Evolutionary conservation across 2,329 filamentous ascomycete genomes (phyloP).

Genomic region (Akanthomyces dipterigenus): DNA sequence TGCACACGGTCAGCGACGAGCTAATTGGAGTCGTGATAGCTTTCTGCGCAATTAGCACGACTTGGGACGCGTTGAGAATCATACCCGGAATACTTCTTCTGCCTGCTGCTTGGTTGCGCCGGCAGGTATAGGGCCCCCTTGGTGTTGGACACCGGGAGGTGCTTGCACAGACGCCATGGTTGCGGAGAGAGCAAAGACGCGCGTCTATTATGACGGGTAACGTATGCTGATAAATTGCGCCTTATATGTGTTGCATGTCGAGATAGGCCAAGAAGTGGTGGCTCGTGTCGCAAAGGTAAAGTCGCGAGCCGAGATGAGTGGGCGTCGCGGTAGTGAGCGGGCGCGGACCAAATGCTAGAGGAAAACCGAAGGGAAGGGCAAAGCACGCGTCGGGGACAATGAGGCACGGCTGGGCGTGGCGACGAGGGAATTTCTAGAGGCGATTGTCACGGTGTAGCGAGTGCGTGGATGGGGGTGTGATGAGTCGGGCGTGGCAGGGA

Average conservation of each 20-base stretch:
- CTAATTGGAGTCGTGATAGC: neutral
- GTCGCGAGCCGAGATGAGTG: conserved; percentile 5
- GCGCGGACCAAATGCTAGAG: conserved; percentile 2
- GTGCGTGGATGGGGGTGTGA: conserved; percentile 9
- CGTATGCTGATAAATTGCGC: conserved; percentile 17
- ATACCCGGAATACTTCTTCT: conserved; percentile 65
- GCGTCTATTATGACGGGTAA: conserved; percentile 20
- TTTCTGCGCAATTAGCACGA: conserved; percentile 4
- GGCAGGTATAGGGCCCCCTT: conserved; percentile 54
- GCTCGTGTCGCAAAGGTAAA: conserved; percentile 18
- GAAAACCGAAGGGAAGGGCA: conserved; percentile 14
- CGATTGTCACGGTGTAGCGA: conserved; percentile 6
- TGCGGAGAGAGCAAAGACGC: conserved; percentile 23
- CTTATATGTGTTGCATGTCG: conserved; percentile 35
- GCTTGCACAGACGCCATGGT: conserved; percentile 77
- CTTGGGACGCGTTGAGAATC: conserved; percentile 18
- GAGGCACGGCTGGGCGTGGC: conserved; percentile 2
- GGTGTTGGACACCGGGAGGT: conserved; percentile 61
- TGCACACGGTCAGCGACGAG: neutral
- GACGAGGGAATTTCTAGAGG: conserved; percentile 1
- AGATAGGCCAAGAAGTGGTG: conserved; percentile 16
- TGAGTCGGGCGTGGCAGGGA: conserved; percentile 3
- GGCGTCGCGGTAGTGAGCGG: conserved; percentile 2
- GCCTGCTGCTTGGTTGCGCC: conserved; percentile 71
- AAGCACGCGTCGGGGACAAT: conserved; percentile 7